Evolutionary conservation across 2,329 filamentous ascomycete genomes (phyloP).

Genomic region (Aureobasidium sp.): DNA sequence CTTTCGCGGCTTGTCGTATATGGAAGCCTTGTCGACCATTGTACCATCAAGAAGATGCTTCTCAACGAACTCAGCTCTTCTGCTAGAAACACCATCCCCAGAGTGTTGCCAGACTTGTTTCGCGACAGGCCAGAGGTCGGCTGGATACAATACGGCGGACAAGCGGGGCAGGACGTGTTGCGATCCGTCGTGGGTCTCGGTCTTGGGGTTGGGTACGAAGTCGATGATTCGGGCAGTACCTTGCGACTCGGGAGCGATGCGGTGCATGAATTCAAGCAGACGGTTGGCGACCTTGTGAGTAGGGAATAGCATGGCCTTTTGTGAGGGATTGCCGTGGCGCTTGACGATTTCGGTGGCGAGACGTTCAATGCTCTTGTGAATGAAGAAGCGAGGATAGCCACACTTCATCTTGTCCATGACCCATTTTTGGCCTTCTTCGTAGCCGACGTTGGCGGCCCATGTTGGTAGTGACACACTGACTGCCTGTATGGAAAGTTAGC

Average conservation of each 20-base stretch:
- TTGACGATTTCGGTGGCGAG: slow-evolving; percentile 63
- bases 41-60: slow-evolving; percentile 63
- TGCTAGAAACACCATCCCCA: slow-evolving; percentile 85
- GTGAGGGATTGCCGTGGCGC: slow-evolving; percentile 49
- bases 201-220: slow-evolving; percentile 55
- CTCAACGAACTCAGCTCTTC: slow-evolving; percentile 84
- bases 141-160: slow-evolving; percentile 59
- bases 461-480: slow-evolving; percentile 94
- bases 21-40: slow-evolving; percentile 45
- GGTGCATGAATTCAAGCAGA: slow-evolving; percentile 65
- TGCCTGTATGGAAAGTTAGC: slow-evolving; percentile 50
- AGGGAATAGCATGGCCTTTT: slow-evolving; percentile 77
- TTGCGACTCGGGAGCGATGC: slow-evolving; percentile 47
- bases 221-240: slow-evolving; percentile 51
- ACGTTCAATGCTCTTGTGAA: slow-evolving; percentile 72
- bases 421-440: slow-evolving; percentile 87
- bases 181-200: slow-evolving; percentile 40
- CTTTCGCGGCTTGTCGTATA: slow-evolving; percentile 43
- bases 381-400: slow-evolving; percentile 92
- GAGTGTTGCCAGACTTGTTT: slow-evolving; percentile 98
- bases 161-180: slow-evolving; percentile 39
- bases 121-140: slow-evolving; percentile 61
- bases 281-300: slow-evolving; percentile 60
- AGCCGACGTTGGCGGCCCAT: slow-evolving; percentile 84
- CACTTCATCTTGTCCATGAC: slow-evolving; percentile 79